Evolutionary conservation across 164 flowering plant species (phyloP).

Genomic region (Santalum album): DNA sequence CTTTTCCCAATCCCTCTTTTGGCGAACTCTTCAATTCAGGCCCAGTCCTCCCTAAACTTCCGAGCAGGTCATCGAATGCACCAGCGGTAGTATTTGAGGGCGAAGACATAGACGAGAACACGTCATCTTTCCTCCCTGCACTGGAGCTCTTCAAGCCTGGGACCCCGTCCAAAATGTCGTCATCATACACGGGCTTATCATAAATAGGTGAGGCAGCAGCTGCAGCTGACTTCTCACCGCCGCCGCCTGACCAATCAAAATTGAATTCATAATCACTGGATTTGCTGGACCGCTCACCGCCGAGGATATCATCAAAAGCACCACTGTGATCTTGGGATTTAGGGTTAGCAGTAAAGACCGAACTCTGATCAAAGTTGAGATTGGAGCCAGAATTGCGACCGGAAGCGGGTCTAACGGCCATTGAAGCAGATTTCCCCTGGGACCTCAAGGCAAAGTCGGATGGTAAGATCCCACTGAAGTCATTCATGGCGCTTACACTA

Average conservation of each 20-base stretch:
- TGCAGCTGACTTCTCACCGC: constrained; percentile 2
- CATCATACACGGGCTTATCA: constrained; percentile 70
- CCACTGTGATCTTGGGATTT: not conserved
- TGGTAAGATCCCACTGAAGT: constrained; percentile 46
- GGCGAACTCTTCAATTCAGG: constrained; percentile 11
- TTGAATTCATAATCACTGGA: constrained; percentile 29
- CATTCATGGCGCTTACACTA: constrained; percentile 31
- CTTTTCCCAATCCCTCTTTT: constrained; percentile 13
- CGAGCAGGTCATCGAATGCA: constrained; percentile 49
- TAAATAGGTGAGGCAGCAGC: constrained; percentile 34
- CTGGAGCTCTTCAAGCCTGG: constrained; percentile 45
- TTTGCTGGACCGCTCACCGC: not conserved
- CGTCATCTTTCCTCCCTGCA: constrained; percentile 33
- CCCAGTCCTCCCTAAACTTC: constrained; percentile 24
- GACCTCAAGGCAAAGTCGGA: constrained; percentile 55
- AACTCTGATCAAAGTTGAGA: constrained; percentile 16
- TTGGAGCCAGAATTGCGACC: constrained; percentile 3
- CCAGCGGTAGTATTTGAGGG: constrained; percentile 13
- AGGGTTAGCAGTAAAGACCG: not conserved
- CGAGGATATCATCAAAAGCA: not conserved
- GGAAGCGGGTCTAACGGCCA: constrained; percentile 29
- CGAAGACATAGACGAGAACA: constrained; percentile 32
- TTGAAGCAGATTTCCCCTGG: constrained; percentile 69
- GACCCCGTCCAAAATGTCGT: constrained; percentile 55
- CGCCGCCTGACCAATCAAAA: constrained; percentile 24